Evolutionary conservation across 345 rosid species (phyloP).

Genomic region (Heritiera fomes): DNA sequence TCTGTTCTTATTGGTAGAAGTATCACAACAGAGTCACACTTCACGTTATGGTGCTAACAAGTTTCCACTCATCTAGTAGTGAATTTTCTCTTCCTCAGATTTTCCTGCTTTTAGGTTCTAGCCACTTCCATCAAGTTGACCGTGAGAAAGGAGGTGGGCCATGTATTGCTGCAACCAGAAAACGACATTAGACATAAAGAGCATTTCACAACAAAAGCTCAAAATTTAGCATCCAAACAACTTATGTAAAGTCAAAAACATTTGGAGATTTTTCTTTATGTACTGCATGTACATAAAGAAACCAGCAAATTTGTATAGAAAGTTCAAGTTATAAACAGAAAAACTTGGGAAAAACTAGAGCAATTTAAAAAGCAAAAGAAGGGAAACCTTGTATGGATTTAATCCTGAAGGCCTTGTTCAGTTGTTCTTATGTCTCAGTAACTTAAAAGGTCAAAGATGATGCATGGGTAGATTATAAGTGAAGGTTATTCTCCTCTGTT

Average conservation of each 20-base stretch:
- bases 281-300: neutral
- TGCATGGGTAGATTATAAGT: neutral
- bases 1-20: neutral
- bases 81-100: neutral
- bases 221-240: neutral
- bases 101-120: conserved; percentile 22
- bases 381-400: neutral
- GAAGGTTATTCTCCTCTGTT: neutral
- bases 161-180: conserved; percentile 69
- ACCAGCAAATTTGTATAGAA: neutral
- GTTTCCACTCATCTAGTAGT: neutral
- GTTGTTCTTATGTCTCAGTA: neutral
- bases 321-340: neutral
- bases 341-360: neutral
- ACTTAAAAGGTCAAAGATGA: neutral
- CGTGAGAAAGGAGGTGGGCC: conserved; percentile 83
- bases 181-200: conserved; percentile 1
- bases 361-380: neutral
- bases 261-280: neutral
- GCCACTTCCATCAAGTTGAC: conserved; percentile 79
- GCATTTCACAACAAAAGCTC: neutral
- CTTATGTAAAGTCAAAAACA: neutral
- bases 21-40: neutral
- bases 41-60: neutral
- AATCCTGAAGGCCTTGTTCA: neutral